phyloP scores from a whole-genome alignment of 108 stramenopile species.

The Skeletonema potamos region DNA sequence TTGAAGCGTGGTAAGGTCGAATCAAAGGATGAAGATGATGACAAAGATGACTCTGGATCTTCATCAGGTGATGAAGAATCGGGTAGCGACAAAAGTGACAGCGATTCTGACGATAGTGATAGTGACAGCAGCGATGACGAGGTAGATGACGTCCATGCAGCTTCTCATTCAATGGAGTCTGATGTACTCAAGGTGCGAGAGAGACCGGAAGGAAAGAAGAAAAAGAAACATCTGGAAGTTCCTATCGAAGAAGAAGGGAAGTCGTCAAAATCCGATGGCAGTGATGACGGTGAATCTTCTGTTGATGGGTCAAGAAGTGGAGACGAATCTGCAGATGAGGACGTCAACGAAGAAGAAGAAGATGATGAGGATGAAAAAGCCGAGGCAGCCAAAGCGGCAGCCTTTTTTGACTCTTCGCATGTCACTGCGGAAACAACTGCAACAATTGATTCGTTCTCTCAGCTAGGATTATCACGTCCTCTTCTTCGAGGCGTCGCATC shows the following conservation, averaged over 20 bases:
- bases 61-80: slow-evolving; percentile 34
- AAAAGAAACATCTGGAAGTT: neutral
- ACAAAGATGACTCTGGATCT: slow-evolving; percentile 34
- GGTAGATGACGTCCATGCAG: slow-evolving; percentile 40
- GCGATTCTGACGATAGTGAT: slow-evolving; percentile 16
- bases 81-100: slow-evolving; percentile 25
- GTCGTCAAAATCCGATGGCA: slow-evolving; percentile 9
- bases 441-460: slow-evolving; percentile 74
- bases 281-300: slow-evolving; percentile 62
- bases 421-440: slow-evolving; percentile 13
- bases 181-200: slow-evolving; percentile 41
- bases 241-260: neutral
- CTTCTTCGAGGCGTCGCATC: slow-evolving; percentile 91
- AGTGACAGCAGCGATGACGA: slow-evolving; percentile 52
- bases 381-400: slow-evolving; percentile 65
- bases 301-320: slow-evolving; percentile 12
- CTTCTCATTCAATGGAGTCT: slow-evolving; percentile 38
- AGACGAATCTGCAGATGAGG: slow-evolving; percentile 42
- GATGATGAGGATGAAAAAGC: slow-evolving; percentile 58
- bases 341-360: slow-evolving; percentile 26
- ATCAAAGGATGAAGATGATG: slow-evolving; percentile 16
- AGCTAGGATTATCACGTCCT: slow-evolving; percentile 93
- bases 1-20: slow-evolving; percentile 47
- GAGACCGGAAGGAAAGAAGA: slow-evolving; percentile 21
- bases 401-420: slow-evolving; percentile 64